A percentile compares a stretch with the other conserved stretches of the same genome.
Conservation (phyloP, 345 rosid genomes). For the Hibiscus syriacus region DNA sequence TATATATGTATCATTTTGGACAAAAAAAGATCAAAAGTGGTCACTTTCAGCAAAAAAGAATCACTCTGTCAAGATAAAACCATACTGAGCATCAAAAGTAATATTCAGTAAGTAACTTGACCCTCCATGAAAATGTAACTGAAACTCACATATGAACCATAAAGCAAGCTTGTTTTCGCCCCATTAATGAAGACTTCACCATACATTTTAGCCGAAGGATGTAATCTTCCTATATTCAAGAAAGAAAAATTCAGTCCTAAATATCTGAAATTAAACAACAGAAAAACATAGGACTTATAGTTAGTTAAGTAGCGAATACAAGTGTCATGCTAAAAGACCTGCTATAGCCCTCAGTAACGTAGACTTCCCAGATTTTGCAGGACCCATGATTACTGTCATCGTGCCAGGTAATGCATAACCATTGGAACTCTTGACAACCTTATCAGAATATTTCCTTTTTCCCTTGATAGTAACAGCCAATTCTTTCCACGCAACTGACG, state of each 20-base stretch:
- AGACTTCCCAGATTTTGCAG: conserved; percentile 96
- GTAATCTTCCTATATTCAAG: conserved; percentile 64
- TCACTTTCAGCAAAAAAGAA: background rate
- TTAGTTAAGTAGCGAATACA: background rate
- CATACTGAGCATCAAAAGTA: too few species aligned
- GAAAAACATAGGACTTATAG: background rate
- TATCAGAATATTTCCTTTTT: conserved; percentile 86
- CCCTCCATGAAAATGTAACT: background rate
- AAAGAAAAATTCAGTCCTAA: conserved; percentile 16
- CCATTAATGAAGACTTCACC: conserved; percentile 93
- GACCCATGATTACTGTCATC: conserved; percentile 99
- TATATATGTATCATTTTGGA: background rate
- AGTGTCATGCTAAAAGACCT: conserved; percentile 33
- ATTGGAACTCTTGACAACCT: conserved; percentile 82
- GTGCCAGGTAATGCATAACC: conserved; percentile 97
- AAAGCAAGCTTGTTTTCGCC: conserved; percentile 54
- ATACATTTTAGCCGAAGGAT: conserved; percentile 62
- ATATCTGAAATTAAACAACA: background rate
- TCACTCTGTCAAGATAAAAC: background rate
- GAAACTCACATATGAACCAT: conserved; percentile 87
- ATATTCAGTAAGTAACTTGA: background rate
- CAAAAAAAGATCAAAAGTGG: background rate
- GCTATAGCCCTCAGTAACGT: conserved; percentile 85
- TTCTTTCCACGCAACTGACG: conserved; percentile 91
- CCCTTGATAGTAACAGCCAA: conserved; percentile 85